Percentiles rank a stretch among this genome's conserved stretches.
Conservation (phyloP, 305 asterid genomes). For the Fraxinus angustifolia region DNA sequence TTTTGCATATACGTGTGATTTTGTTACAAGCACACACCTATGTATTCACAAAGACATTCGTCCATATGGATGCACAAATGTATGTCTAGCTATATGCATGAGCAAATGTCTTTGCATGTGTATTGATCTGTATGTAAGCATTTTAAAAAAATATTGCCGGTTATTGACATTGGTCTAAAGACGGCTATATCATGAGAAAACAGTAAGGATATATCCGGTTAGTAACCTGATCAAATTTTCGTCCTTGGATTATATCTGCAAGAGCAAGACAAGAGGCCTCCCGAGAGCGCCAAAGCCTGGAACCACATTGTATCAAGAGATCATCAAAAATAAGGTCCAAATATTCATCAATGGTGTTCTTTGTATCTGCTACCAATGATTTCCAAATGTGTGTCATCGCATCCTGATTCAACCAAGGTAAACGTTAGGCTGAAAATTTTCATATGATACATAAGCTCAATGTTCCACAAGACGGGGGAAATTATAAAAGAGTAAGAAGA, state of each 20-base stretch:
- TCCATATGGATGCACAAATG: not conserved
- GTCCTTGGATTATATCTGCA: slow-evolving; percentile 94
- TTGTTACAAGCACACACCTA: not conserved
- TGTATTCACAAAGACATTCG: not conserved
- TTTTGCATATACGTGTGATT: not conserved
- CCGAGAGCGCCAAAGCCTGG: slow-evolving; percentile 99
- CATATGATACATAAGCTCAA: not conserved
- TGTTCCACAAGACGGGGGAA: slow-evolving; percentile 20
- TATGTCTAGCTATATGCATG: not conserved
- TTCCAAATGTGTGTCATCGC: slow-evolving; percentile 98
- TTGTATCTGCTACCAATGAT: slow-evolving; percentile 81
- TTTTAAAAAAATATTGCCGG: not conserved
- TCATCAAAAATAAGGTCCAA: slow-evolving; percentile 76
- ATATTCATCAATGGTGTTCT: slow-evolving; percentile 85
- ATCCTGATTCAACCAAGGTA: slow-evolving; percentile 58
- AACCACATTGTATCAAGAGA: slow-evolving; percentile 87
- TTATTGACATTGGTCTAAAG: slow-evolving; percentile 4
- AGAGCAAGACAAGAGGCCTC: slow-evolving; percentile 99
- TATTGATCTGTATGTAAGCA: not conserved
- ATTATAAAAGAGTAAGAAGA: slow-evolving; percentile 2
- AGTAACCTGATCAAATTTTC: slow-evolving; percentile 84
- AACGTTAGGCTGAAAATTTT: slow-evolving; percentile 2
- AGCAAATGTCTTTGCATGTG: not conserved
- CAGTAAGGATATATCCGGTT: slow-evolving; percentile 13
- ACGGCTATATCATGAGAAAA: slow-evolving; percentile 7